A percentile compares a stretch with the other conserved stretches of the same genome.
These are phyloP conservation scores for Scheffersomyces titani DNA, from an alignment of 1,139 yeast genomes.

Conservation along the genomic window DNA sequence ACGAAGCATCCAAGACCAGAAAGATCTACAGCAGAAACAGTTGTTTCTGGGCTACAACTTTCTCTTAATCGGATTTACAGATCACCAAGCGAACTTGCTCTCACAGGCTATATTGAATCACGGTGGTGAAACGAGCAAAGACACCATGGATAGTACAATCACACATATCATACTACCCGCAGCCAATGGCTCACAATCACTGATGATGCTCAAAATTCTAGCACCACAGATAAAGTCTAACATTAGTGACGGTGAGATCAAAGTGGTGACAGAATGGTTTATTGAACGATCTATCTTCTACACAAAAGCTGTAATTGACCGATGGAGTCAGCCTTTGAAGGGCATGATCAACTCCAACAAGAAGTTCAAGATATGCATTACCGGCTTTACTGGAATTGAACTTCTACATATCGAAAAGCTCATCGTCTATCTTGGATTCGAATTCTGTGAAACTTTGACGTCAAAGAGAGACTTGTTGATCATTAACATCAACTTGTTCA, in stretches of 20 bases:
- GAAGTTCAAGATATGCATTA: conserved; percentile 56
- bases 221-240: conserved; percentile 21
- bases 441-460: conserved; percentile 52
- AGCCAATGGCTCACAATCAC: conserved; percentile 28
- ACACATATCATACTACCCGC: conserved; percentile 48
- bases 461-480: conserved; percentile 62
- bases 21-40: conserved; percentile 5
- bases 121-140: conserved; percentile 38
- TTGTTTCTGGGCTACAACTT: conserved; percentile 41
- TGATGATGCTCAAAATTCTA: conserved; percentile 25
- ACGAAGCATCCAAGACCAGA: background rate
- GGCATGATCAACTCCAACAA: conserved; percentile 34
- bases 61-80: conserved; percentile 38
- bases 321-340: conserved; percentile 71
- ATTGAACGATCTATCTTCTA: conserved; percentile 76
- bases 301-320: conserved; percentile 52
- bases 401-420: conserved; percentile 71
- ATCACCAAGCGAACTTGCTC: conserved; percentile 32
- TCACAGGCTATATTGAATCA: conserved; percentile 39
- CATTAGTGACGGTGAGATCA: conserved; percentile 24
- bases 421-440: conserved; percentile 52
- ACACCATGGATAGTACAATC: conserved; percentile 16
- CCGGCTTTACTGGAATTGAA: conserved; percentile 87
- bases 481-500: conserved; percentile 58
- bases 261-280: conserved; percentile 77